Evolutionary conservation across 805 yeast species (phyloP), one percentile per base, ranked within the genome.

Genomic region (Groenewaldozyma tartarivorans): DNA sequence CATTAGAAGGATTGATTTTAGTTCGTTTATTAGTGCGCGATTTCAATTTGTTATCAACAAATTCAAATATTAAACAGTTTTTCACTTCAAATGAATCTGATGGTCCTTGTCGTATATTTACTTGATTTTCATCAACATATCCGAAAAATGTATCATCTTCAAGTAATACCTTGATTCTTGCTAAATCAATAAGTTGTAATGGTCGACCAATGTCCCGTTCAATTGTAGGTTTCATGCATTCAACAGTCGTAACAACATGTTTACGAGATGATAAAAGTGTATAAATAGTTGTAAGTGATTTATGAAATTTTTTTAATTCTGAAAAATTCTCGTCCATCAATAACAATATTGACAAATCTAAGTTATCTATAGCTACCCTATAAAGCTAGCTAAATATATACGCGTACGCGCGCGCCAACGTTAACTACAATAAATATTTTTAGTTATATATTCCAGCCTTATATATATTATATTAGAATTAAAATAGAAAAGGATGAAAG

Each of bases 71-170:
- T 20, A 88, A 63, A 5, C 83, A 52, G 48, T 79, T 87, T 17
- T 64, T 57, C n/a, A 22, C 30, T 33, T 26, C 17, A 19, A 37
- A 54, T 4, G 56, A 57, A 7, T 77, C 54, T 9, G 29, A 24
- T 7, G 29, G 29, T 7, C 29, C 29, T 24, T 24, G 29, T 24
- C 11, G 13, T 9, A 24, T 24, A 24, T 24, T 24, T 13, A 24
- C 29, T 49, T 79, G 88, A 52, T 80, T 79, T 55, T 81, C 86
- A 56, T 88, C 95, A 34, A 81, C 77, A 56, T 83, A 88, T 38
- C 77, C 82, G 52, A 79, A 78, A 2, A 76, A 63, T 9, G 83
- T 73, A 37, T 82, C 90, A 20, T 71, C 64, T 0, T 95, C 95
- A 1, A 83, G 56, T 5, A 87, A 52, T 5, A 64, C 69, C 35